Evolutionary conservation across 768 basidiomycete genomes (phyloP), one percentile per base, ranked within the genome.

Genomic region (Galerina sulciceps): DNA sequence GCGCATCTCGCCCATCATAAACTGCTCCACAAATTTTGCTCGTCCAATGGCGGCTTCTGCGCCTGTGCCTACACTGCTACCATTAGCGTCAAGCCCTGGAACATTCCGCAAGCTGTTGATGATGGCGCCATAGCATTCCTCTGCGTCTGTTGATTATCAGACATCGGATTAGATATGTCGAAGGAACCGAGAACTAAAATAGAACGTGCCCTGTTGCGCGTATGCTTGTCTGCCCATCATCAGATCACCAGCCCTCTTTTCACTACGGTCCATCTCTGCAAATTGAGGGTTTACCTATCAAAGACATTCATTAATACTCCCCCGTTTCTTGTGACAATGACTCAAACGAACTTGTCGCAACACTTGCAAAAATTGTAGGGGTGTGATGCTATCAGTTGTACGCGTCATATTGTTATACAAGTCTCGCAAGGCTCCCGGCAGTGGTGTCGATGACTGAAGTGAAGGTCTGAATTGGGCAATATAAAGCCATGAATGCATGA

Each of bases 51-150:
- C 55, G 22, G 66, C 67, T 47, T 68, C 59, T 37, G 68, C 65
- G 17, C 69, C 63, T 23, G 66, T 65, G n/a, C 63, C 62, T 9
- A 65, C 69, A 62, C 58, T 61, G 17, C 73, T 70, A 1, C 82
- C 85, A 1, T 62, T 58, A 11, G 51, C 46, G 43, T 72, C 59
- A 26, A 80, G 70, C 10, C 81, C 79, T n/a, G 88, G 85, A 6
- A 94, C 79, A n/a, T 89, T 86, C 58, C 86, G 82, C 47, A 96
- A 76, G 0, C 88, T 81, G 57, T 86, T 87, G 15, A 91, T 76
- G 59, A 96, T 86, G 52, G 88, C 84, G 8, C 79, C 81, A 79
- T 90, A 95, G 65, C 94, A 96, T 72, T 97, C 94, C 69, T 96
- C 95, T 17, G 94, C 94, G 67, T 97, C 93, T 84, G 47, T 17